Evolutionary conservation across 257 asterid species (phyloP).

Genomic region (Paraleonurus japonicus): DNA sequence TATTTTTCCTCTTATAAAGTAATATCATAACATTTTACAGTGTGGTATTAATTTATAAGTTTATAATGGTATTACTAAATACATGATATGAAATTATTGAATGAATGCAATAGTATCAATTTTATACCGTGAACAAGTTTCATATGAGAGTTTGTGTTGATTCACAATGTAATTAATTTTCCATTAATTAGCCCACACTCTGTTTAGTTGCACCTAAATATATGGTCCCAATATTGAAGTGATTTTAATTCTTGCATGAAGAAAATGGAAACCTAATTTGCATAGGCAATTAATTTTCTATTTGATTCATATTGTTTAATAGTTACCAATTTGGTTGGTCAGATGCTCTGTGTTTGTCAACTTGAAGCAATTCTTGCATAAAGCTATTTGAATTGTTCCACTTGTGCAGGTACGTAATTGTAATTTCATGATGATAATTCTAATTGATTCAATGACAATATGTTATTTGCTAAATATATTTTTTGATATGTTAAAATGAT

Average conservation of each 20-base stretch:
- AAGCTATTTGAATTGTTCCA: neutral
- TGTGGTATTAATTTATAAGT: too few species aligned
- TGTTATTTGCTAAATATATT: neutral
- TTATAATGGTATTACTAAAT: too few species aligned
- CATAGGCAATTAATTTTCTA: neutral
- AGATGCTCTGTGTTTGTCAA: neutral
- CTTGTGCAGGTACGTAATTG: constrained; percentile 21
- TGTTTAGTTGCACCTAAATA: neutral
- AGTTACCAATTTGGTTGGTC: neutral
- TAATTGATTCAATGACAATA: neutral
- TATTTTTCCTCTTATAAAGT: too few species aligned
- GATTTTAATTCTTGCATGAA: neutral
- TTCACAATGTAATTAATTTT: neutral
- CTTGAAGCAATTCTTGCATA: too few species aligned
- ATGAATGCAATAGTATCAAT: too few species aligned
- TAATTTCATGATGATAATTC: neutral
- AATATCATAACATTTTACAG: too few species aligned
- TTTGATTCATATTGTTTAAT: neutral
- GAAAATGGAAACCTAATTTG: neutral
- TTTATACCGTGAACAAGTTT: too few species aligned
- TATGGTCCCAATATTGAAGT: constrained; percentile 7
- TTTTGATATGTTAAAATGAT: neutral
- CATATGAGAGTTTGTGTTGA: too few species aligned
- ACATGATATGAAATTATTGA: too few species aligned
- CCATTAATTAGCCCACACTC: neutral